Evolutionary conservation across 1,284 basidiomycete species (phyloP).

Genomic region (Ustilago esculenta): DNA sequence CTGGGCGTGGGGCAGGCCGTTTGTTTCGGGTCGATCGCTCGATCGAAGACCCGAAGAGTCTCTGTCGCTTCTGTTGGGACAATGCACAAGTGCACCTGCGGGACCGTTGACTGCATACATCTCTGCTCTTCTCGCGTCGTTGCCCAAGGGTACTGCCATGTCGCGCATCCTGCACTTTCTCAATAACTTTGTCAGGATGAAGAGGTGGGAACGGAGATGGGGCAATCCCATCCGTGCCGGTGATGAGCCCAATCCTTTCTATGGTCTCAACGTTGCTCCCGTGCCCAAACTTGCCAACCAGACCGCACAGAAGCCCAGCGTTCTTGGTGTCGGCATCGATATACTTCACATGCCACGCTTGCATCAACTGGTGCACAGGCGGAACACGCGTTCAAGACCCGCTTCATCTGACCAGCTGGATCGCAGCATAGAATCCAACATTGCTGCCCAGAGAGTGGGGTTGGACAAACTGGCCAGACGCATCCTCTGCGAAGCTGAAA

Average conservation of each 20-base stretch:
- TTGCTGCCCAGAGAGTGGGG: neutral
- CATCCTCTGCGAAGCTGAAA: slow-evolving; percentile 23
- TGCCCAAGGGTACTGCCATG: slow-evolving; percentile 59
- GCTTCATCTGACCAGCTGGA: neutral
- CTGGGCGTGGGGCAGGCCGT: slow-evolving; percentile 65
- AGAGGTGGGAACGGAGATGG: slow-evolving; percentile 62
- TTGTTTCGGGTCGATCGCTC: slow-evolving; percentile 54
- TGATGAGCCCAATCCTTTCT: slow-evolving; percentile 64
- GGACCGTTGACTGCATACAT: slow-evolving; percentile 64
- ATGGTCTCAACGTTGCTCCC: slow-evolving; percentile 46
- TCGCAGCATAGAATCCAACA: too few relatives aligned
- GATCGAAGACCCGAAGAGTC: slow-evolving; percentile 53
- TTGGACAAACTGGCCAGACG: slow-evolving; percentile 43
- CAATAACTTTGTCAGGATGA: slow-evolving; percentile 60
- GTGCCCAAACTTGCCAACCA: too few relatives aligned
- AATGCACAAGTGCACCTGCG: slow-evolving; percentile 66
- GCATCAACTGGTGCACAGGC: slow-evolving; percentile 31
- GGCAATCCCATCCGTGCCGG: slow-evolving; percentile 65
- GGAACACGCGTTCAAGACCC: neutral
- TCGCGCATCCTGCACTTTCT: slow-evolving; percentile 49
- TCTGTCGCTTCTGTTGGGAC: slow-evolving; percentile 63
- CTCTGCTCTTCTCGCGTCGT: slow-evolving; percentile 58
- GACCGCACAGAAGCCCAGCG: too few relatives aligned
- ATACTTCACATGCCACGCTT: slow-evolving; percentile 53
- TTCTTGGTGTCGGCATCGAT: slow-evolving; percentile 64